These are phyloP conservation scores for Carallia brachiata DNA, from an alignment of 345 rosid genomes.

Conservation along the genomic window DNA sequence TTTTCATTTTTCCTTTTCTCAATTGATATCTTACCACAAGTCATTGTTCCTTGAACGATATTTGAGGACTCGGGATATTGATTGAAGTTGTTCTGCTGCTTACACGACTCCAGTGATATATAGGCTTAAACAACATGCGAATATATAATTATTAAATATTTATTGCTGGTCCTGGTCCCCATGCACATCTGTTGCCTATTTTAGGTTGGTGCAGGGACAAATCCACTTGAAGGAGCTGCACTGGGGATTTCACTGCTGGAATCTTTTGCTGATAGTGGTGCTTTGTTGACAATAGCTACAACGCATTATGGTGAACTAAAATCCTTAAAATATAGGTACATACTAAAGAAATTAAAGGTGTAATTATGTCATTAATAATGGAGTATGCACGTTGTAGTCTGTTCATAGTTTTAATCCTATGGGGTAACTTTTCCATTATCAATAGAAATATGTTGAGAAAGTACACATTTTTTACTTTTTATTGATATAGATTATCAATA, in stretches of 20 bases:
- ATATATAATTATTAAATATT: no score
- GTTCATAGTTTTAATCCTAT: background rate
- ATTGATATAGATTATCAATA: no score
- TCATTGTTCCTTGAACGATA: background rate
- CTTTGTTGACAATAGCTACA: constrained; percentile 83
- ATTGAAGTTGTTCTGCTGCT: no score
- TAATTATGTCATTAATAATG: background rate
- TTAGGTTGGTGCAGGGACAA: constrained; percentile 96
- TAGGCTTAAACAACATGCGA: no score
- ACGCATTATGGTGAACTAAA: constrained; percentile 95
- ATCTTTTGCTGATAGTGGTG: constrained; percentile 71
- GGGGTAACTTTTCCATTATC: background rate
- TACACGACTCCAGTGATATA: no score
- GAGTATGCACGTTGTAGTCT: background rate
- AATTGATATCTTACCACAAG: background rate
- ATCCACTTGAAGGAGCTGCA: constrained; percentile 98
- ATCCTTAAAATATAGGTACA: constrained; percentile 83
- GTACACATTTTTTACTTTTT: no score
- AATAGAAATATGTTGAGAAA: no score
- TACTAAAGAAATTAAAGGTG: constrained; percentile 8
- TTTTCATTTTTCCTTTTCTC: constrained; percentile 3
- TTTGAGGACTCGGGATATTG: background rate
- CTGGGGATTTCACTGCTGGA: constrained; percentile 89
- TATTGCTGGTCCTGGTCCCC: no score
- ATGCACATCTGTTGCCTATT: constrained; percentile 12